Base-by-base conservation (phyloP, 2,329 filamentous ascomycete species). In the Waltergamsia citrina region DNA sequence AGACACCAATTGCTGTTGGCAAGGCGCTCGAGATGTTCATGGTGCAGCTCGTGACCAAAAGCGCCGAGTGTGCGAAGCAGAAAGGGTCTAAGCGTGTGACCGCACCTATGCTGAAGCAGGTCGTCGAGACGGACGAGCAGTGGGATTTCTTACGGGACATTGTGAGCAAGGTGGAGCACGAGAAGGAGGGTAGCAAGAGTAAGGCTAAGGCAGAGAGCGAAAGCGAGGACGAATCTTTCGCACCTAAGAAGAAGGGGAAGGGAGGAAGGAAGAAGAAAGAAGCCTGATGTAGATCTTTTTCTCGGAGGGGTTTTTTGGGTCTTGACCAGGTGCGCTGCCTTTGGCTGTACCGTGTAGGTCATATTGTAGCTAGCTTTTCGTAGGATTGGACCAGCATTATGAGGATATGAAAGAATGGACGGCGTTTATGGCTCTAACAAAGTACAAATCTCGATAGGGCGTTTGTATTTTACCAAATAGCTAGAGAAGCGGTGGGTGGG, bases 21-120 rank as follows among this genome's bases (percentile, higher is more conserved):
- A 95, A 95, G 65, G 92, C 92, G 12, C 71, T 98, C 6, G 92
- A 98, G 62, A 71, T 98, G 7, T 98, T 98, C 56, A 98, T 98
- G 92, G 86, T 96, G 42, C 81, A 85, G 27, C 71, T 98, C 37
- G 90, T 96, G 41, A 80, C 80, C 19, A 90, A 88, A 54, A 87
- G 88, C 37, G 87, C 92, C 31, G 76, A 82, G 34, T 79, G 94
- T 45, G 90, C 92, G 33, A 78, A 75, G 45, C 74, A 81, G 40
- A 85, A 84, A 54, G 84, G 81, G 42, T 88, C 85, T 1, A 95
- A 94, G 62, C 78, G 88, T 43, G 85, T 98, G 44, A 87, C 86
- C 12, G 85, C 88, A 2, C 71, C 80, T 37, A 94, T 96, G 71
- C 71, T 98, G 44, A 96, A 96, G 64, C 78, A 85, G 42, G 90